Evolutionary conservation across 495 filamentous ascomycete species (phyloP).

Genomic region (Penicillium robsamsonii): DNA sequence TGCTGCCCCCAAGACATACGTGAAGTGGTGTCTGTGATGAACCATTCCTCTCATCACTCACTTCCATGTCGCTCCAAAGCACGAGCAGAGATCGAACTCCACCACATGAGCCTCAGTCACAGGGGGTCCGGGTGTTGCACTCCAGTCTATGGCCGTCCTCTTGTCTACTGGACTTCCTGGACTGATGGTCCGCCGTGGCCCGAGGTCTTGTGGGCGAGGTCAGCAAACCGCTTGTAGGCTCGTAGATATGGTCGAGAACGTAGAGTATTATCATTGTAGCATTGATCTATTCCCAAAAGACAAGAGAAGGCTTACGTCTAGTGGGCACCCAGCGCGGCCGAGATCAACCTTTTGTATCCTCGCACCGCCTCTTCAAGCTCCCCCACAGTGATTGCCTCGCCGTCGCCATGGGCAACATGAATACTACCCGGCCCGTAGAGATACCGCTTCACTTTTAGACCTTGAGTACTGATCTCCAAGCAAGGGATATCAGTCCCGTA

Average conservation of each 20-base stretch:
- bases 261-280: not conserved
- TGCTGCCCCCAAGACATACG: not conserved
- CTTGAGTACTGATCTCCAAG: constrained; percentile 10
- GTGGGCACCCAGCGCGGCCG: not conserved
- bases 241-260: not conserved
- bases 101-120: not conserved
- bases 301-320: not conserved
- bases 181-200: not conserved
- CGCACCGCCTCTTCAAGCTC: constrained; percentile 64
- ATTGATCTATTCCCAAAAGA: not conserved
- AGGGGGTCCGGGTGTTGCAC: not conserved
- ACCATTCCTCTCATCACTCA: not conserved
- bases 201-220: not conserved
- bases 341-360: constrained; percentile 50
- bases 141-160: not conserved
- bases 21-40: not conserved
- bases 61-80: not conserved
- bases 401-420: constrained; percentile 71
- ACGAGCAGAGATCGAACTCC: not conserved
- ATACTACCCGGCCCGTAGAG: constrained; percentile 79
- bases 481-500: constrained; percentile 79
- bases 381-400: constrained; percentile 65
- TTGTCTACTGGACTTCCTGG: not conserved
- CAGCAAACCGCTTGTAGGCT: constrained; percentile 6
- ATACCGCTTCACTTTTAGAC: constrained; percentile 61